A percentile compares a stretch with the other conserved stretches of the same genome.
Conservation (phyloP, 179 eudicot species). For the Sideroxylon spinosum region DNA sequence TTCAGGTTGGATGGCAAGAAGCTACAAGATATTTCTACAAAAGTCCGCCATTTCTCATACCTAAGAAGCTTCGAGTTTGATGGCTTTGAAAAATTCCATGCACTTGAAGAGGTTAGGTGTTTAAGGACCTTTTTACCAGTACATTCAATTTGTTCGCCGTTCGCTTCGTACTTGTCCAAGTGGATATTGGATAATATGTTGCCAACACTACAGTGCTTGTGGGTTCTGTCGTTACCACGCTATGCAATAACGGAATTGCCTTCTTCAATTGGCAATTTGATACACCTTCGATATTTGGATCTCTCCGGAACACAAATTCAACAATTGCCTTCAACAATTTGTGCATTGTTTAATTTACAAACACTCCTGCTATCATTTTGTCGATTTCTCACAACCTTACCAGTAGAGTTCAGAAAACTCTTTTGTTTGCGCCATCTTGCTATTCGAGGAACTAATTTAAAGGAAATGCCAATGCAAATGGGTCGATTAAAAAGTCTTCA, state of each 20-base stretch:
- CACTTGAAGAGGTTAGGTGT: not conserved
- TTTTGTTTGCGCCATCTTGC: conserved; percentile 16
- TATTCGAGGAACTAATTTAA: not conserved
- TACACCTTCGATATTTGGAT: conserved; percentile 17
- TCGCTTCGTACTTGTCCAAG: too few relatives aligned
- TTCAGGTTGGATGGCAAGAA: not conserved
- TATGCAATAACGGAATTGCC: not conserved
- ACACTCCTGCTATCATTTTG: conserved; percentile 19
- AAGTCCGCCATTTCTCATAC: conserved; percentile 11
- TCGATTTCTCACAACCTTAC: conserved; percentile 8
- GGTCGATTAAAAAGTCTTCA: conserved; percentile 13
- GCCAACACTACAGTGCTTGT: conserved; percentile 2
- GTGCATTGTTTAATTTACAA: conserved; percentile 22
- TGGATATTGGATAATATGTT: not conserved
- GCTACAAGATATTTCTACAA: not conserved
- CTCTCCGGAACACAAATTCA: conserved; percentile 10
- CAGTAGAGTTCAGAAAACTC: conserved; percentile 1
- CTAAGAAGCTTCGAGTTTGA: not conserved
- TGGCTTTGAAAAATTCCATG: not conserved
- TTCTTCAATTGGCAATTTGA: conserved; percentile 15
- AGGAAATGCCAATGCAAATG: conserved; percentile 17
- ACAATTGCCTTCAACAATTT: conserved; percentile 16
- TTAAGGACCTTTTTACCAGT: conserved; percentile 5
- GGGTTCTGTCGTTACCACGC: conserved; percentile 12
- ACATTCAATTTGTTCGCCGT: too few relatives aligned